Conservation (phyloP, 2,329 filamentous ascomycete species). For the Cladosporium sp. region DNA sequence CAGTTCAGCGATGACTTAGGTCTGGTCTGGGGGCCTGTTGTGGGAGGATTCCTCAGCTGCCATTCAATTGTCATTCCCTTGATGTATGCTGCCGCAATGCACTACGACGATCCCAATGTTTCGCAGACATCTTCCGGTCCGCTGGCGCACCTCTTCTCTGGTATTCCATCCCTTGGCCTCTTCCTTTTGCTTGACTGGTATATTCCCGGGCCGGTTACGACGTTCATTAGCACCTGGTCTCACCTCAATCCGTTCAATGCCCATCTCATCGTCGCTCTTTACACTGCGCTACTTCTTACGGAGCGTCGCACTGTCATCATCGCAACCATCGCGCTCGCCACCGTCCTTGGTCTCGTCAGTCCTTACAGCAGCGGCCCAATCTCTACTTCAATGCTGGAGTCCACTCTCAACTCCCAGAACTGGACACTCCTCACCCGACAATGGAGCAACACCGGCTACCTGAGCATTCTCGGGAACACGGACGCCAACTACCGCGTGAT, state of each 20-base stretch:
- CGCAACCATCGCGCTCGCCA: conserved; percentile 6
- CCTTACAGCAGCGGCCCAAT: conserved; percentile 63
- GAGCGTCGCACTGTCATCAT: conserved; percentile 63
- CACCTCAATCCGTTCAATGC: conserved; percentile 65
- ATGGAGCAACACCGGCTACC: conserved; percentile 86
- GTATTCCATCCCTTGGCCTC: conserved; percentile 6
- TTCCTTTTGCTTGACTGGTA: conserved; percentile 16
- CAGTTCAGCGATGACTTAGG: conserved; percentile 63
- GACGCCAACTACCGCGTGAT: conserved; percentile 71
- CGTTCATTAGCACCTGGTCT: conserved; percentile 6
- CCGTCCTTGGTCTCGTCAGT: conserved; percentile 48
- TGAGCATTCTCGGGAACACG: conserved; percentile 80
- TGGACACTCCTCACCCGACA: conserved; percentile 75
- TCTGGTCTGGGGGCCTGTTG: conserved; percentile 65
- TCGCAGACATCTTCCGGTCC: conserved; percentile 1
- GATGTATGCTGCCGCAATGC: conserved; percentile 34
- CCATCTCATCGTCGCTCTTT: conserved; percentile 65
- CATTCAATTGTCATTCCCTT: conserved; percentile 46
- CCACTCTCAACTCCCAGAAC: conserved; percentile 58
- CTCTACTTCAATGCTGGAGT: conserved; percentile 61
- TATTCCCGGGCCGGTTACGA: conserved; percentile 7
- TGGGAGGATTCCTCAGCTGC: conserved; percentile 71
- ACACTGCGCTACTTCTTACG: conserved; percentile 65
- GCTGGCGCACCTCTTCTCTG: conserved; percentile 48
- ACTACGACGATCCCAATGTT: conserved; percentile 15